A percentile compares a stretch with the other conserved stretches of the same genome.
phyloP scores from a whole-genome alignment of 2,329 filamentous ascomycete species.

The Herpotrichia juniperi region DNA sequence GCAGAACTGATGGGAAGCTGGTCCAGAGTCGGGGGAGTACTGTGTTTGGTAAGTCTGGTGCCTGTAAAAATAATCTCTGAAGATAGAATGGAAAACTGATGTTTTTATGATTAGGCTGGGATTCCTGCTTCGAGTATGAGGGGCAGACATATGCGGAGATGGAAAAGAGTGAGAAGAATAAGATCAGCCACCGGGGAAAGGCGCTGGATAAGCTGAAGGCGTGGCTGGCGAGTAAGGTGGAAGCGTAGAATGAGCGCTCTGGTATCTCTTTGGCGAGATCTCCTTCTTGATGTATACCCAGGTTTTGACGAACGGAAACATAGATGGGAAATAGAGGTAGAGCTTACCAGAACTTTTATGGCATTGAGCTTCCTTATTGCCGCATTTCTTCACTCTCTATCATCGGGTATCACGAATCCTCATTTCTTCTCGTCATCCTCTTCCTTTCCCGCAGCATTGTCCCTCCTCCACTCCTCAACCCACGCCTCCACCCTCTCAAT shows the following conservation, averaged over 20 bases:
- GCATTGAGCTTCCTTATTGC: neutral
- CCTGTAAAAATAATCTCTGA: constrained; percentile 5
- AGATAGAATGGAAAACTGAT: neutral
- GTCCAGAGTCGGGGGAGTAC: constrained; percentile 81
- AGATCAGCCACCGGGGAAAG: constrained; percentile 86
- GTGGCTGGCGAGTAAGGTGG: constrained; percentile 68
- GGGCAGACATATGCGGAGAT: constrained; percentile 93
- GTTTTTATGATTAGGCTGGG: constrained; percentile 73
- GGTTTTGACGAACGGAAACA: neutral
- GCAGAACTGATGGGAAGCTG: constrained; percentile 83
- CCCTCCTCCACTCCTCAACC: constrained; percentile 80
- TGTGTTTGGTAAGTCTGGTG: constrained; percentile 80
- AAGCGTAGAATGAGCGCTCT: constrained; percentile 1
- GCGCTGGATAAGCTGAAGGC: constrained; percentile 85
- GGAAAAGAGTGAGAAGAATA: constrained; percentile 86
- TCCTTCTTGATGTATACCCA: constrained; percentile 1
- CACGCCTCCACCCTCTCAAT: constrained; percentile 82
- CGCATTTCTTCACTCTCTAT: neutral
- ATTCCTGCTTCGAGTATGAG: constrained; percentile 92
- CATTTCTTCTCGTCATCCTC: constrained; percentile 16
- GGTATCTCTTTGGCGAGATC: neutral
- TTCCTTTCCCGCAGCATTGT: constrained; percentile 55
- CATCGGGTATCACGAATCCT: constrained; percentile 12
- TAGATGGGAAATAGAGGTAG: constrained; percentile 1
- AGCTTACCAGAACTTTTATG: neutral